phyloP scores from a whole-genome alignment of 257 asterid genomes.

The Solanum gracilifrons region DNA sequence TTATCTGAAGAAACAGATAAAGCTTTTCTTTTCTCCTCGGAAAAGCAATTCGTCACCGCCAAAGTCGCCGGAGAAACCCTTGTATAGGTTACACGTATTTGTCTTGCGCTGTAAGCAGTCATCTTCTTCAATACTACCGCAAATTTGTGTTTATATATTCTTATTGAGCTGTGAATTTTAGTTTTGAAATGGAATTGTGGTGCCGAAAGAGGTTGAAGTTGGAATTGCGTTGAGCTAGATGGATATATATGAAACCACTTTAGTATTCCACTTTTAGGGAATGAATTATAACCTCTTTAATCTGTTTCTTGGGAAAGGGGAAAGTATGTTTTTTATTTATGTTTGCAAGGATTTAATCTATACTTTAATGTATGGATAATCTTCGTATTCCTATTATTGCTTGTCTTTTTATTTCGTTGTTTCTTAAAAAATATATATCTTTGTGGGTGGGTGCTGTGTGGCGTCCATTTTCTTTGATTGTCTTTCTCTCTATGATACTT shows the following conservation, averaged over 20 bases:
- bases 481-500: neutral
- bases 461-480: neutral
- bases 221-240: neutral
- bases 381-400: neutral
- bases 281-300: neutral
- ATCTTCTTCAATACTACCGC: neutral
- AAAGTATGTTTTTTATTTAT: neutral
- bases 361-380: neutral
- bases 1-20: slow-evolving; percentile 8
- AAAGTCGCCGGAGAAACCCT: neutral
- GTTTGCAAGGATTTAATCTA: neutral
- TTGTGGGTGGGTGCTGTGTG: neutral
- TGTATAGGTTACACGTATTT: neutral
- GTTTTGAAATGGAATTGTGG: neutral
- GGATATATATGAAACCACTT: neutral
- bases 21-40: neutral
- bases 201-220: neutral
- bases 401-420: neutral
- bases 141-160: neutral
- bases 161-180: neutral
- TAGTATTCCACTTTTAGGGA: neutral
- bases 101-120: neutral
- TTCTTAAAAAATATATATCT: neutral
- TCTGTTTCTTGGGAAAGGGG: neutral
- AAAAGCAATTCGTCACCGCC: neutral